Evolutionary conservation across 192 early-diverging fungal species (phyloP), one percentile per base, ranked within the genome.

Genomic region (Anaeromyces robustus): DNA sequence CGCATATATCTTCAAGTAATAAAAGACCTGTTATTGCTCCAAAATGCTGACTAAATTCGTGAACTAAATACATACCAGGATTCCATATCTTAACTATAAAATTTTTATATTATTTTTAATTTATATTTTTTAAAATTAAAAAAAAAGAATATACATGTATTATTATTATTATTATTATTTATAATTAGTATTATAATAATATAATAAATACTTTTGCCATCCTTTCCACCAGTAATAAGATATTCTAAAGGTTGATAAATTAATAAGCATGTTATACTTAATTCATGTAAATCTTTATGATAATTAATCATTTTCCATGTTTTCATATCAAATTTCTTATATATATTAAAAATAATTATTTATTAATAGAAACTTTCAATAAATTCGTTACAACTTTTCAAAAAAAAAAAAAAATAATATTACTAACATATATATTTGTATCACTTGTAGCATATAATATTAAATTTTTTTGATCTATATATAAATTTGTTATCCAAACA

Each of bases 161-260:
- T 34, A 34, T 34, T 34, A 34, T 34, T 34, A 34, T 34, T 34
- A 34, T 34, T 34, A 34, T 34, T 34, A 43, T 81, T 80, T 19
- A n/a, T 77, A 30, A 82, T 86, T 81, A 29, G 29, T 59, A n/a
- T n/a, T n/a, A n/a, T n/a, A n/a, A n/a, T n/a, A n/a, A n/a, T n/a
- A n/a, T n/a, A n/a, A n/a, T n/a, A n/a, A 77, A 41, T 82, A 82
- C 81, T 68, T 19, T 84, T 86, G 18, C 84, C 84, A 86, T 85
- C 84, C 30, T 85, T 85, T 19, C 80, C 84, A 12, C 80, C 87
- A 79, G 83, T 88, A 37, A 88, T 84, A 13, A 88, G 82, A 81
- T 84, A 87, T 29, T 88, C 86, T 29, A 83, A 79, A 34, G 87
- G 83, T 39, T 88, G 85, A 81, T 88, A 88, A 78, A 83, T 80